Percentiles rank a stretch among this genome's conserved stretches.
phyloP scores from a whole-genome alignment of 352 stramenopile species.

The Elongisporangium undulatum region DNA sequence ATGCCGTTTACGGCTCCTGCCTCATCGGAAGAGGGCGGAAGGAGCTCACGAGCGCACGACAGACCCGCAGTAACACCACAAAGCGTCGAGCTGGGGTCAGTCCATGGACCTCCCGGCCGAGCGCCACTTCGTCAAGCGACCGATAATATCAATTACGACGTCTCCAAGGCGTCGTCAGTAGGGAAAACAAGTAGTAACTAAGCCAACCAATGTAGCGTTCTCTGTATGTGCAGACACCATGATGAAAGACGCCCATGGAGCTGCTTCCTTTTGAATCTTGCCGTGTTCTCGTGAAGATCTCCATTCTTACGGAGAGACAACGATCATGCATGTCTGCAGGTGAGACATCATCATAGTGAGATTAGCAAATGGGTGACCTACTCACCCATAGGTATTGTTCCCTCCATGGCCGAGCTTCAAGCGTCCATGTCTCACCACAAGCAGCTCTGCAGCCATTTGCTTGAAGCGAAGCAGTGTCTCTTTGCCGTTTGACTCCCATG shows the following conservation, averaged over 20 bases:
- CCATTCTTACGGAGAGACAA: not conserved
- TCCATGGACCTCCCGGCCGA: not conserved
- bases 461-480: not conserved
- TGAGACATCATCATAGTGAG: conserved; percentile 28
- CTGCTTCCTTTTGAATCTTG: not conserved
- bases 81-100: not conserved
- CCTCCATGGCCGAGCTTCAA: not conserved
- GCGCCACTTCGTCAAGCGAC: not conserved
- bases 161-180: conserved; percentile 1
- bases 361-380: not conserved
- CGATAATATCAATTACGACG: conserved; percentile 1
- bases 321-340: conserved; percentile 65
- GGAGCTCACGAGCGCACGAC: not conserved
- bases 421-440: not conserved
- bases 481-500: not conserved
- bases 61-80: not conserved
- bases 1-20: not conserved
- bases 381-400: not conserved
- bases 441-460: not conserved
- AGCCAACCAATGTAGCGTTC: not conserved
- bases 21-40: not conserved
- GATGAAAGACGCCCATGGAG: not conserved
- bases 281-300: not conserved
- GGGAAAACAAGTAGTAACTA: conserved; percentile 2
- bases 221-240: not conserved